Evolutionary conservation across 352 stramenopile genomes (phyloP).

Genomic region (Pythium brachiatum): DNA sequence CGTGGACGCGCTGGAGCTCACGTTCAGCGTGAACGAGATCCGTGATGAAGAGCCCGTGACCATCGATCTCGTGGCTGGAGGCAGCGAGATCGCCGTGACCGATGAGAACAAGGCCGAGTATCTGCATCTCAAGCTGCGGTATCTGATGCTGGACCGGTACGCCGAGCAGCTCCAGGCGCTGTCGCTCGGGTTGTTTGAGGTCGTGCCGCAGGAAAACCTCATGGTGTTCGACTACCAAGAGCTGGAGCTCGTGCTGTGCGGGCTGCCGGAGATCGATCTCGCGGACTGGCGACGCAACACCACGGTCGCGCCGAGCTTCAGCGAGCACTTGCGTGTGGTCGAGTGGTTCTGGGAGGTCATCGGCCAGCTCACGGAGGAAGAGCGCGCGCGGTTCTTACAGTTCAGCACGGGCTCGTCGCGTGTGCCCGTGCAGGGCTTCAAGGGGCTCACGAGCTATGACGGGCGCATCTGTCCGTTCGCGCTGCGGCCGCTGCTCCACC

Average conservation of each 20-base stretch:
- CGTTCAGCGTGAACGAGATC: conserved; percentile 71
- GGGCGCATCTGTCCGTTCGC: conserved; percentile 76
- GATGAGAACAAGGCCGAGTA: conserved; percentile 97
- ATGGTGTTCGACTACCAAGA: conserved; percentile 99
- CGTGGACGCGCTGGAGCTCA: conserved; percentile 66
- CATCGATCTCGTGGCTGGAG: conserved; percentile 58
- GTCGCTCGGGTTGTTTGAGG: conserved; percentile 93
- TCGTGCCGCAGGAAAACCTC: conserved; percentile 95
- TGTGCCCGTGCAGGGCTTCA: conserved; percentile 85
- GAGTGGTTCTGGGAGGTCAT: conserved; percentile 83
- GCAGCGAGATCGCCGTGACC: conserved; percentile 80
- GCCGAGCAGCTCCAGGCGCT: conserved; percentile 88
- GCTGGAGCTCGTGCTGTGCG: conserved; percentile 86
- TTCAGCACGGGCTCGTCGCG: conserved; percentile 84
- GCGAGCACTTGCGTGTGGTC: conserved; percentile 41
- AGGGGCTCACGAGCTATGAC: conserved; percentile 79
- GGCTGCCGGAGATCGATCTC: conserved; percentile 86
- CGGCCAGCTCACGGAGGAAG: conserved; percentile 52
- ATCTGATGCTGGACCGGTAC: conserved; percentile 94
- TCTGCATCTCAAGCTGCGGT: conserved; percentile 92
- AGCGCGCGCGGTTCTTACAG: conserved; percentile 80
- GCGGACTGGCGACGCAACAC: conserved; percentile 87
- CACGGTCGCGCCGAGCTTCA: conserved; percentile 46
- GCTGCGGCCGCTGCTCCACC: conserved; percentile 50
- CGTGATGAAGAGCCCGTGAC: conserved; percentile 55